Base-by-base conservation (phyloP, 106 monocot species). In the Dendrobium catenatum region DNA sequence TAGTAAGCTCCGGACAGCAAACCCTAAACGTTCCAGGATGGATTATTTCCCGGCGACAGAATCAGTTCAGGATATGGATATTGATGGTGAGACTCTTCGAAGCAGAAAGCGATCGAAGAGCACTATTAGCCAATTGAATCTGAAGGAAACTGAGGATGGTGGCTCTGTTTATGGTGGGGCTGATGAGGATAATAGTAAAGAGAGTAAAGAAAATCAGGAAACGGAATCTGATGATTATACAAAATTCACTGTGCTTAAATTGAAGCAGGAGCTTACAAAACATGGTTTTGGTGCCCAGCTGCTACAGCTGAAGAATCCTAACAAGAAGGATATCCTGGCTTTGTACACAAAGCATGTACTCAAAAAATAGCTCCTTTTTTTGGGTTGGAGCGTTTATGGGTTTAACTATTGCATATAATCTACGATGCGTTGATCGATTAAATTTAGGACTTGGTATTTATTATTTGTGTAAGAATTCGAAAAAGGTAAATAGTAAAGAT, bases 241-340 rank as follows among this genome's bases (percentile, higher is more conserved):
- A 7, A 97, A 92, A 80, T 88, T 94, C 29, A 97, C 97, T 0
- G 84, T 97, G n/a, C 43, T 82, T 31, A 90, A 94, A 58, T 80
- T 97, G 82, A 97, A 92, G 73, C 92, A 94, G 80, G 97, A 97
- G 86, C 88, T 97, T 33, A 97, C 97, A 5, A 94, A 88, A 87
- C 87, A 91, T 73, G 97, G 97, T 9, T 97, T 88, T 86, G 97
- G 94, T 0, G 97, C 86, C 9, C 82, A 97, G 67, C 54, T 97
- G 68, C 83, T 97, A 75, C 89, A 94, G 85, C 81, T 94, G 77
- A 97, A 80, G 86, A 92, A 86, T 81, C 96, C 96, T n/a, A 87
- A 81, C 79, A 97, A 94, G 86, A 97, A 89, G 80, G 94, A 97
- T 9, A 88, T 97, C 26, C 29, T 92, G 26, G 85, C 88, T 27